These are phyloP conservation scores for Eragrostis nindensis DNA, from an alignment of 176 grass and related monocot genomes.

Conservation along the genomic window DNA sequence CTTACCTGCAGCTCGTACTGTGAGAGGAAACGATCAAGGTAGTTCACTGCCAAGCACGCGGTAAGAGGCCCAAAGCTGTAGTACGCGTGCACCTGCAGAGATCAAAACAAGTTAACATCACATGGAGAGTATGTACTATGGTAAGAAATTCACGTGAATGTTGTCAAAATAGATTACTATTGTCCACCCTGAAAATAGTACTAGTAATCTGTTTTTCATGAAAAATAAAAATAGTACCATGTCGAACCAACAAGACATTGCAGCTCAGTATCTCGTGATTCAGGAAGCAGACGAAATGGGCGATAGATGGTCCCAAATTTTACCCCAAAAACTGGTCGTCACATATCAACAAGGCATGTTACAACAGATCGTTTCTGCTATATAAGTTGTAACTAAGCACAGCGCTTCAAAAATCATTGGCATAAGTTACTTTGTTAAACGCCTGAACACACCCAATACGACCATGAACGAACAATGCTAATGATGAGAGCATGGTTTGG, in stretches of 20 bases:
- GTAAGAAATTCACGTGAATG: conserved; percentile 6
- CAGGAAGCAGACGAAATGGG: conserved; percentile 30
- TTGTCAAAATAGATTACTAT: no score
- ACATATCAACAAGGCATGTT: conserved; percentile 6
- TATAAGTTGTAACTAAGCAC: background rate
- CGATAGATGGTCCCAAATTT: conserved; percentile 30
- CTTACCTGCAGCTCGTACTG: conserved; percentile 78
- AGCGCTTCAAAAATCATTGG: background rate
- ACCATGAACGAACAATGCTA: background rate
- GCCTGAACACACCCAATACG: background rate
- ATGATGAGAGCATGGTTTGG: background rate
- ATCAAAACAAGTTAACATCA: conserved; percentile 30
- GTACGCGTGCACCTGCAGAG: conserved; percentile 67
- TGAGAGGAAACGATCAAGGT: conserved; percentile 90
- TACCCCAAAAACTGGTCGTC: background rate
- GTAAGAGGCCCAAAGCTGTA: conserved; percentile 77
- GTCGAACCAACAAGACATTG: conserved; percentile 19
- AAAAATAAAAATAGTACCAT: background rate
- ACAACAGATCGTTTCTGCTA: background rate
- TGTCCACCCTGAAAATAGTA: background rate
- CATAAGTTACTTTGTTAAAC: background rate
- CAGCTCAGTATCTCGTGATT: conserved; percentile 41
- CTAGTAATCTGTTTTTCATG: background rate
- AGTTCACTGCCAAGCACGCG: conserved; percentile 71
- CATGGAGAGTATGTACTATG: background rate